Base-by-base conservation (phyloP, 345 rosid genomes). In the Corymbia maculata region DNA sequence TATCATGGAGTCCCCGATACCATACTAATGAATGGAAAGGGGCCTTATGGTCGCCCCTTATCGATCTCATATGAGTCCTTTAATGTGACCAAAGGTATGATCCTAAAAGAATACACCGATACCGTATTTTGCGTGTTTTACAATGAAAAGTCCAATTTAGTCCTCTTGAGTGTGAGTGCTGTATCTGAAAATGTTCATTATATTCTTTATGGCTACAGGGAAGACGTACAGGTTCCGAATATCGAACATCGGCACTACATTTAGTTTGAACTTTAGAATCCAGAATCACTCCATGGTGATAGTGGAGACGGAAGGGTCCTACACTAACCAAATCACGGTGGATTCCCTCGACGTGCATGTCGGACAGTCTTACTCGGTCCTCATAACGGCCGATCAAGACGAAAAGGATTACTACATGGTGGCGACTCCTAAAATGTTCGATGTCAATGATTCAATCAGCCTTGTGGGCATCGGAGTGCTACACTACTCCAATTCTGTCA, bases 1-100 rank as follows among this genome's bases (percentile, higher is more conserved):
- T 51, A 89, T 86, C 30, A 51, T 21, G 85, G 19, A 36, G 36
- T 70, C 50, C 93, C 95, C 28, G 89, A 85, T 47, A 66, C 88
- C 57, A 92, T 92, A 28, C 87, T 94, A 52, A 92, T 94, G 90
- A 94, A 94, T 79, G 95, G 95, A 2, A 94, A 94, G 89, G 94
- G 90, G 44, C 93, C 94, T 36, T 88, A 86, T 16, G 91, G 89
- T 42, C 51, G 89, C 52, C 82, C 88, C 51, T 50, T 68, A 49
- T 85, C 90, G 17, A 89, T 88, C 79, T 42, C 88, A 79, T 86
- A 90, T 19, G 94, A 93, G 80, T 92, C 93, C 88, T 90, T 93
- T 86, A 93, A 57, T 51, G 93, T 94, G 75, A 91, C 89, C 51
- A 90, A 92, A 93, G 96, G 95, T 94, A 88, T 17, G 4, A 13